A percentile compares a stretch with the other conserved stretches of the same genome.
Conservation (phyloP, 345 rosid genomes). For the Boechera retrofracta region DNA sequence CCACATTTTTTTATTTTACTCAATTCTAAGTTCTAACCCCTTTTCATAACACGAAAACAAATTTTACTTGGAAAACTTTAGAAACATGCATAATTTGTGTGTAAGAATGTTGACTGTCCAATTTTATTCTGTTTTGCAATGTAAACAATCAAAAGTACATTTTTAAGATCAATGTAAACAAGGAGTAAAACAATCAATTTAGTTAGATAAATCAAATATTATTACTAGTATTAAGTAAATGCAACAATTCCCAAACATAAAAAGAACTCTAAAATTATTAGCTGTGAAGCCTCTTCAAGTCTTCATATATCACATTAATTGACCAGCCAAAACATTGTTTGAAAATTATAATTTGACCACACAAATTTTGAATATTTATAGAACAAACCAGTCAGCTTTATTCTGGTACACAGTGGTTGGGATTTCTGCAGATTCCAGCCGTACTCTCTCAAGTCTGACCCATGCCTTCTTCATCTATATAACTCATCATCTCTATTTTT, state of each 20-base stretch:
- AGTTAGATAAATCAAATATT: neutral
- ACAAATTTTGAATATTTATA: neutral
- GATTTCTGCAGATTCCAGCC: constrained; percentile 47
- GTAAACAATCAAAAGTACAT: neutral
- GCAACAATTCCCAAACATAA: neutral
- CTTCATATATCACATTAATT: constrained; percentile 19
- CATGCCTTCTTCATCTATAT: constrained; percentile 25
- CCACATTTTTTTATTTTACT: neutral
- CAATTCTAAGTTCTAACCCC: neutral
- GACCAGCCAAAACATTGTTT: neutral
- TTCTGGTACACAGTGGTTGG: constrained; percentile 40
- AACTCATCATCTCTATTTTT: constrained; percentile 5
- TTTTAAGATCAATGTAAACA: neutral
- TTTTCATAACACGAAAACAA: neutral
- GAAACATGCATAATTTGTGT: neutral
- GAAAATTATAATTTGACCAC: constrained; percentile 15
- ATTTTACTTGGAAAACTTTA: neutral
- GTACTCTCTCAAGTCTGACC: constrained; percentile 36
- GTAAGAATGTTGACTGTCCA: neutral
- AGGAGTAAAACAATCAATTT: neutral
- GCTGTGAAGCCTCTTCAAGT: neutral
- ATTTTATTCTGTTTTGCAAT: neutral
- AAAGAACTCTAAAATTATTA: neutral
- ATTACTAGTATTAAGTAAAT: neutral
- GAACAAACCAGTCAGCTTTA: constrained; percentile 32